Base-by-base conservation (phyloP, 1,139 yeast species). In the Candida sanyaensis region DNA sequence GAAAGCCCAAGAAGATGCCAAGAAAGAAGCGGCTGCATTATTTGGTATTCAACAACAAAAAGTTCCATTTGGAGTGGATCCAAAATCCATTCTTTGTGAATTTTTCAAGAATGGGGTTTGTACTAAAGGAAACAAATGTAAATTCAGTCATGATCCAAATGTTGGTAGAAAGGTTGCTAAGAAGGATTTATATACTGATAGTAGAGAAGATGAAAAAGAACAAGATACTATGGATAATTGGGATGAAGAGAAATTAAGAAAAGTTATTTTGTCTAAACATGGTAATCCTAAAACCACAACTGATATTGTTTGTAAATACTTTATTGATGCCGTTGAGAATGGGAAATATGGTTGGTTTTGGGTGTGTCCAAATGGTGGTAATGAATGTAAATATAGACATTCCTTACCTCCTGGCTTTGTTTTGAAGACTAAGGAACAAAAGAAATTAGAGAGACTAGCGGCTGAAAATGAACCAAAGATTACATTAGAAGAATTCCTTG, bases 331-430 rank as follows among this genome's bases (percentile, higher is more conserved):
- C 0, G 98, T 95, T 52, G 99, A 95, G 64, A 91, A 91, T 63
- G 95, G 96, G 49, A 92, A 93, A 66, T 93, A 95, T 65, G 99
- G 99, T 60, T 93, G 99, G 99, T 92, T 93, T 70, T 93, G 99
- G 99, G 80, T 81, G 30, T 93, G 99, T 74, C 99, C 99, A 33
- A 89, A 89, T 59, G 93, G 93, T 37, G 97, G 97, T 54, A 84
- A 86, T 57, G 86, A 83, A 49, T 95, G 99, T 81, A 93, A 87
- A 75, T 95, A 95, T 74, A 84, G 81, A 68, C 99, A 95, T 69
- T 87, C 98, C n/a, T 78, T 95, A 60, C 99, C 99, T 39, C 91
- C 95, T 41, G 99, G 99, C 1, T 95, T 91, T 68, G 96, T 90
- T 47, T 81, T 95, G 71, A 95, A 93, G 77, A 93, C 99, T 42